These are phyloP conservation scores for Phytopythium sindhum DNA, from an alignment of 352 stramenopile genomes.

Conservation along the genomic window DNA sequence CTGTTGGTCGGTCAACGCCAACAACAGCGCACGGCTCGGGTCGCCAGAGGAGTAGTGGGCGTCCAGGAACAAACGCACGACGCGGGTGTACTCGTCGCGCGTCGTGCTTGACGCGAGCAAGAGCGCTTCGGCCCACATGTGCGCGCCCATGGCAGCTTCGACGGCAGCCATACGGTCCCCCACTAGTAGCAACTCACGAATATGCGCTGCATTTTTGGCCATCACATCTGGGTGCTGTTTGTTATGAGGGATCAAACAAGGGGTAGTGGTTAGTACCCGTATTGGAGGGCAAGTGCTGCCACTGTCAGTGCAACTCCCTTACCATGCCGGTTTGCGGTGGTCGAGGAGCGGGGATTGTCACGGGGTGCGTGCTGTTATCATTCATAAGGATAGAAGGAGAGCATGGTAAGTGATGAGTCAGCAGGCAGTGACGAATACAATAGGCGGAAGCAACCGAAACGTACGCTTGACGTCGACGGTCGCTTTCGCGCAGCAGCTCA, in stretches of 20 bases:
- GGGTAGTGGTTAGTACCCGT: slow-evolving; percentile 8
- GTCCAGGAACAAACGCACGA: slow-evolving; percentile 74
- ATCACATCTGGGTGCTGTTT: slow-evolving; percentile 50
- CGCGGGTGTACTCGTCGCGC: slow-evolving; percentile 84
- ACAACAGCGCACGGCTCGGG: slow-evolving; percentile 70
- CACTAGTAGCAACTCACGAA: slow-evolving; percentile 71
- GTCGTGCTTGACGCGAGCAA: slow-evolving; percentile 83
- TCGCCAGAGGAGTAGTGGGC: slow-evolving; percentile 73
- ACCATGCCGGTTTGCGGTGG: slow-evolving; percentile 36
- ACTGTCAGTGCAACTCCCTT: slow-evolving; percentile 9
- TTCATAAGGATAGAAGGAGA: neutral
- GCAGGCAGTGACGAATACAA: neutral
- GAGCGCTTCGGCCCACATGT: slow-evolving; percentile 88
- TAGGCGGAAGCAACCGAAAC: neutral
- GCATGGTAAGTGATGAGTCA: neutral
- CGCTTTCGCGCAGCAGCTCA: slow-evolving; percentile 61
- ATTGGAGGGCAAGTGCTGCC: neutral
- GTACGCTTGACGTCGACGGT: slow-evolving; percentile 54
- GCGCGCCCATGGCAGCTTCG: slow-evolving; percentile 65
- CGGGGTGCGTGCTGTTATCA: slow-evolving; percentile 25
- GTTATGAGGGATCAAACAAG: neutral
- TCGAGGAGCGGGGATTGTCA: slow-evolving; percentile 44
- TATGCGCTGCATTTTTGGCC: slow-evolving; percentile 40
- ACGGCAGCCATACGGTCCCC: slow-evolving; percentile 77
- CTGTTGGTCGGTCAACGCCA: slow-evolving; percentile 81